phyloP scores from a whole-genome alignment of 352 stramenopile genomes.

The Phytophthora colocasiae region DNA sequence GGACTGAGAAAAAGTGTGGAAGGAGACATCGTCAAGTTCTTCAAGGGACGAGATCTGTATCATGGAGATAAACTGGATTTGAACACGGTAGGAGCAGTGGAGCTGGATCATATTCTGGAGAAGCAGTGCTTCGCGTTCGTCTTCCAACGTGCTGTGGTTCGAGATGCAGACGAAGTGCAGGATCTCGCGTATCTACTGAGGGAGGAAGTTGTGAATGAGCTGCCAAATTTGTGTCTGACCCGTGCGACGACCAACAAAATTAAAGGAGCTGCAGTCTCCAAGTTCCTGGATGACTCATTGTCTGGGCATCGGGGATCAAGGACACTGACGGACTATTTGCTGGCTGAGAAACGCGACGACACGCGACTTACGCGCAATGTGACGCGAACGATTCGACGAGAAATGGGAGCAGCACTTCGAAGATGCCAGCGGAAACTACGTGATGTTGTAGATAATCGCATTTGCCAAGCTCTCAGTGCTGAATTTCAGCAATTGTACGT shows the following conservation, averaged over 20 bases:
- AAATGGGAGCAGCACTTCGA: slow-evolving; percentile 44
- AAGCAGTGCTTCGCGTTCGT: slow-evolving; percentile 55
- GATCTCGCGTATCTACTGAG: slow-evolving; percentile 34
- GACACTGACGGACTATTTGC: slow-evolving; percentile 43
- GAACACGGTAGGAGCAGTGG: slow-evolving; percentile 29
- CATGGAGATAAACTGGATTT: slow-evolving; percentile 44
- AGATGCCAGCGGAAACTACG: slow-evolving; percentile 35
- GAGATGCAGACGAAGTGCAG: slow-evolving; percentile 18
- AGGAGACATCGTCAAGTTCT: slow-evolving; percentile 30
- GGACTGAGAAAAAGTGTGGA: slow-evolving; percentile 35
- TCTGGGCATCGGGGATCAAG: slow-evolving; percentile 37
- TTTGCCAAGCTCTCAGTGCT: slow-evolving; percentile 31
- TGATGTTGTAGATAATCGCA: slow-evolving; percentile 31
- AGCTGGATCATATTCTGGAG: slow-evolving; percentile 57
- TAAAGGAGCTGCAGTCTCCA: slow-evolving; percentile 46
- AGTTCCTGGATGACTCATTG: slow-evolving; percentile 50
- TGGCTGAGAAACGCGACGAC: slow-evolving; percentile 35
- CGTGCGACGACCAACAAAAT: slow-evolving; percentile 51
- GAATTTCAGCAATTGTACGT: slow-evolving; percentile 47
- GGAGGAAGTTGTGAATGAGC: slow-evolving; percentile 40
- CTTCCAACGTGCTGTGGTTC: slow-evolving; percentile 37
- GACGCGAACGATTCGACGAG: slow-evolving; percentile 34
- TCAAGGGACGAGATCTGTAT: slow-evolving; percentile 45
- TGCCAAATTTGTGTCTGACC: slow-evolving; percentile 54
- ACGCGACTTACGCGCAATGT: slow-evolving; percentile 32